Conservation (phyloP, 805 yeast species). For the Ogataea sp. region DNA sequence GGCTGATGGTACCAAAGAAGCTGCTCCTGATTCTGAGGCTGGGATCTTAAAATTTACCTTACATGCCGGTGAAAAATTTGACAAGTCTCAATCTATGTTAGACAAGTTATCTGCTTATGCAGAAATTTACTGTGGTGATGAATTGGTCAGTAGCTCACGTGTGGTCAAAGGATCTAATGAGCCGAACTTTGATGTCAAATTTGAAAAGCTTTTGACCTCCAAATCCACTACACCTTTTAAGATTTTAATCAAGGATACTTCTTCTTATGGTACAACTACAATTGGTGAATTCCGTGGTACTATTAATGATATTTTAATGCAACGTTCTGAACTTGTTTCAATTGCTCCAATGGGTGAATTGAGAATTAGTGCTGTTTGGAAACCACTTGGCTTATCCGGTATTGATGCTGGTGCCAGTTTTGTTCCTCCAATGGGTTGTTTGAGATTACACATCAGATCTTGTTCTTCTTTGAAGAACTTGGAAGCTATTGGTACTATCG, state of each 20-base stretch:
- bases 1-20: slow-evolving; percentile 42
- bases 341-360: slow-evolving; percentile 48
- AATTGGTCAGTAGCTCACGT: slow-evolving; percentile 49
- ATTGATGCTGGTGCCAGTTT: slow-evolving; percentile 34
- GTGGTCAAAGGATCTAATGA: slow-evolving; percentile 59
- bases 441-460: slow-evolving; percentile 49
- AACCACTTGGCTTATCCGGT: slow-evolving; percentile 54
- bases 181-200: slow-evolving; percentile 60
- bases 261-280: slow-evolving; percentile 37
- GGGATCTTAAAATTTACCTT: slow-evolving; percentile 64
- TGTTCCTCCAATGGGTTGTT: slow-evolving; percentile 59
- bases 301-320: slow-evolving; percentile 46
- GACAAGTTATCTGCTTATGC: slow-evolving; percentile 61
- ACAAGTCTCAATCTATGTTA: slow-evolving; percentile 38
- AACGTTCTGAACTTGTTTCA: slow-evolving; percentile 42
- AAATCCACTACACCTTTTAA: slow-evolving; percentile 48
- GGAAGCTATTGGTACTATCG: slow-evolving; percentile 65
- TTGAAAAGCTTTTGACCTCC: slow-evolving; percentile 55
- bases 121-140: slow-evolving; percentile 51
- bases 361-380: slow-evolving; percentile 56
- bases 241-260: slow-evolving; percentile 54
- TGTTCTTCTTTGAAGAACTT: slow-evolving; percentile 46
- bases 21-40: slow-evolving; percentile 52
- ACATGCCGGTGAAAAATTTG: slow-evolving; percentile 53
- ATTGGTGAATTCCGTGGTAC: slow-evolving; percentile 47